Evolutionary conservation across 2,329 filamentous ascomycete genomes (phyloP).

Genomic region (Penicillium sp.): DNA sequence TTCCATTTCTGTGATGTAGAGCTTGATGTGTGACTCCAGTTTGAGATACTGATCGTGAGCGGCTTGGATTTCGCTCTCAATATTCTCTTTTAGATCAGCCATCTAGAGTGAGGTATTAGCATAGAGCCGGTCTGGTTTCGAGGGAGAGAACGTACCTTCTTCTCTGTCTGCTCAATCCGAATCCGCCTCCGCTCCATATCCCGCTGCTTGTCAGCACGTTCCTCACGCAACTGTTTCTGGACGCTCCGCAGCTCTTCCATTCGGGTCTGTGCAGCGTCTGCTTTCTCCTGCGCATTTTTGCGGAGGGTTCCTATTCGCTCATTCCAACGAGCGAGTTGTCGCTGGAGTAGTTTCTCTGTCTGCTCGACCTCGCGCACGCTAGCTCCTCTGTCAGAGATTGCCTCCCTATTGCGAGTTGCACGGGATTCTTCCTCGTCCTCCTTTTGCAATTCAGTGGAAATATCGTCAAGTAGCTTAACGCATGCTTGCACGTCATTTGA

Average conservation of each 20-base stretch:
- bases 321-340: conserved; percentile 80
- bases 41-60: conserved; percentile 95
- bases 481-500: conserved; percentile 81
- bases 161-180: conserved; percentile 97
- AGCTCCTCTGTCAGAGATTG: conserved; percentile 80
- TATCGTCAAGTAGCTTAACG: conserved; percentile 84
- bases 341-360: conserved; percentile 75
- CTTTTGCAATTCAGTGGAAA: conserved; percentile 76
- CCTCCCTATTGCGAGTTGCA: conserved; percentile 78
- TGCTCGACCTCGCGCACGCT: conserved; percentile 90
- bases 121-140: neutral
- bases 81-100: conserved; percentile 95
- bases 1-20: conserved; percentile 99
- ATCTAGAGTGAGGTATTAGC: conserved; percentile 59
- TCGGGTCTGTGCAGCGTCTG: conserved; percentile 73
- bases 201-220: conserved; percentile 79
- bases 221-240: conserved; percentile 77
- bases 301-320: conserved; percentile 82
- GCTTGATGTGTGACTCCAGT: conserved; percentile 93
- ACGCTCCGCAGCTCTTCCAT: conserved; percentile 85
- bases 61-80: conserved; percentile 86
- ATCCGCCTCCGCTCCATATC: conserved; percentile 90
- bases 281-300: conserved; percentile 76
- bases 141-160: conserved; percentile 67
- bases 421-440: conserved; percentile 86